Conservation (phyloP, 768 basidiomycete genomes). For the Tricholoma sp. region DNA sequence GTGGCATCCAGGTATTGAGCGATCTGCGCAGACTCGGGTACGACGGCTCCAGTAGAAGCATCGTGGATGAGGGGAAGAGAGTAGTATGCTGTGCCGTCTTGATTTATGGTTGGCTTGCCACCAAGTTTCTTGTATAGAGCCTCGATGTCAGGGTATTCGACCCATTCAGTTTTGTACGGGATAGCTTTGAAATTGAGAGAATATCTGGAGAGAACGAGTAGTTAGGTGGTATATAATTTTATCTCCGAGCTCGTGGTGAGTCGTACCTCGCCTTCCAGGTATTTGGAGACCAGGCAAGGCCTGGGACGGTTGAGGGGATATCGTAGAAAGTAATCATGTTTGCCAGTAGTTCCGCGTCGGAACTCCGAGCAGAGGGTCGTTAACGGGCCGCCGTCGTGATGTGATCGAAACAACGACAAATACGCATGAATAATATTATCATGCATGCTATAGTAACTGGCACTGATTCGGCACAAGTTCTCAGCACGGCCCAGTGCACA, state of each 20-base stretch:
- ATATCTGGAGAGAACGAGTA: conserved; percentile 14
- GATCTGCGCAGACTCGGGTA: conserved; percentile 34
- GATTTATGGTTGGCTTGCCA: conserved; percentile 21
- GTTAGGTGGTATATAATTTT: not conserved
- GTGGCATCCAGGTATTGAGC: conserved; percentile 36
- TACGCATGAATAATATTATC: too few relatives aligned
- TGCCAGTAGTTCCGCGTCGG: too few relatives aligned
- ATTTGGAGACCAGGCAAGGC: conserved; percentile 37
- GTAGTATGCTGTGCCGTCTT: conserved; percentile 25
- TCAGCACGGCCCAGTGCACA: too few relatives aligned
- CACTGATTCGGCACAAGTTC: too few relatives aligned
- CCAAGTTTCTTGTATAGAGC: conserved; percentile 26
- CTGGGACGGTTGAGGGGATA: conserved; percentile 29
- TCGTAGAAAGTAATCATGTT: conserved; percentile 36
- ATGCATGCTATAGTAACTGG: too few relatives aligned
- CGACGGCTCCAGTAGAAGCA: conserved; percentile 22
- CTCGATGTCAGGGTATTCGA: conserved; percentile 36
- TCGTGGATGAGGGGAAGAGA: conserved; percentile 38
- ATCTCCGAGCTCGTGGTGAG: not conserved
- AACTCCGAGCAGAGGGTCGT: too few relatives aligned
- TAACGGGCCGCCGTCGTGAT: too few relatives aligned
- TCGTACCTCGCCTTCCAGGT: conserved; percentile 40
- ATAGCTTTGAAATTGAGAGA: conserved; percentile 23
- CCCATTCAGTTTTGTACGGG: conserved; percentile 34
- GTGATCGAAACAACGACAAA: too few relatives aligned